A percentile compares a stretch with the other conserved stretches of the same genome.
phyloP scores from a whole-genome alignment of 805 yeast genomes.

The Saccharomycopsis lassenensis region DNA sequence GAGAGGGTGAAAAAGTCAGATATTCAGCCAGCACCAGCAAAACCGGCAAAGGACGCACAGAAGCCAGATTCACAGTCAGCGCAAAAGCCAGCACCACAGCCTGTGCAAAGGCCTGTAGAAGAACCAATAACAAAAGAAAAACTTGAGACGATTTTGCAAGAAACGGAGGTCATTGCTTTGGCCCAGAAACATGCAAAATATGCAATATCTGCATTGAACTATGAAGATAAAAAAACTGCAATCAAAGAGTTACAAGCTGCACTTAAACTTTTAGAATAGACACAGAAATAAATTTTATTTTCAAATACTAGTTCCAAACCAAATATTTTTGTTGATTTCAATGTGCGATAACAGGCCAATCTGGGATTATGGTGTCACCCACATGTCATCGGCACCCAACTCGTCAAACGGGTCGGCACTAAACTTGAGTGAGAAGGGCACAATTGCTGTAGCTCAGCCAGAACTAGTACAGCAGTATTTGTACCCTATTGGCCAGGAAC shows the following conservation, averaged over 20 bases:
- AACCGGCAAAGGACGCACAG: neutral
- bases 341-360: neutral
- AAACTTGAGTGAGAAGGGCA: conserved; percentile 24
- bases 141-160: conserved; percentile 39
- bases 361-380: neutral
- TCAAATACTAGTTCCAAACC: neutral
- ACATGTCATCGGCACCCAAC: conserved; percentile 20
- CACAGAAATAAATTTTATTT: neutral
- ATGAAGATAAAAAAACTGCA: conserved; percentile 65
- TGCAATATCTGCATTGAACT: conserved; percentile 70
- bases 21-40: too few relatives aligned
- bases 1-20: too few relatives aligned
- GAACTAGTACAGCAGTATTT: conserved; percentile 32
- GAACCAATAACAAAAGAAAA: conserved; percentile 24
- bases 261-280: conserved; percentile 5
- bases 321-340: neutral
- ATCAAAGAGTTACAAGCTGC: conserved; percentile 37
- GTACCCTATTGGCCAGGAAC: conserved; percentile 26
- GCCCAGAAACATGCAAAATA: conserved; percentile 64
- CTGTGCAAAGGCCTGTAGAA: too few relatives aligned
- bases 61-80: neutral
- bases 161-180: conserved; percentile 43
- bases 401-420: conserved; percentile 5
- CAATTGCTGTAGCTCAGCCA: conserved; percentile 32
- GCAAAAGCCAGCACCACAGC: neutral